Percentiles rank a stretch among this genome's conserved stretches.
phyloP scores from a whole-genome alignment of 495 filamentous ascomycete species.

The Neurospora sp. region DNA sequence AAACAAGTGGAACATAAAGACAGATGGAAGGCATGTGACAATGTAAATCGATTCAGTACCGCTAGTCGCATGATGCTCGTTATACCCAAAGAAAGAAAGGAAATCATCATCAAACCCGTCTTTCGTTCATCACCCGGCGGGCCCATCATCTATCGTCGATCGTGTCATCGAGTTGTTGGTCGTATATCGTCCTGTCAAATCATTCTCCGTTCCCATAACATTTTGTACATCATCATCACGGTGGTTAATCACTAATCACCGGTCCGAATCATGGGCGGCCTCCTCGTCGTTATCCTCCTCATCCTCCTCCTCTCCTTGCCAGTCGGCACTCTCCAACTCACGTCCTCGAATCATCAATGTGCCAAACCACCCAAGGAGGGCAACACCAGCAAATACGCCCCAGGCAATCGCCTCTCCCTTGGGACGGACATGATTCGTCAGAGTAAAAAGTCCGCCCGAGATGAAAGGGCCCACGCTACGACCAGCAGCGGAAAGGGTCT shows the following conservation, averaged over 20 bases:
- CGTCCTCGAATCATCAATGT: constrained; percentile 62
- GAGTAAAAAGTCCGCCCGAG: constrained; percentile 72
- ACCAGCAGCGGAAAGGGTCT: constrained; percentile 86
- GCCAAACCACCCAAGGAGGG: constrained; percentile 65
- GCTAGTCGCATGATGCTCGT: not conserved
- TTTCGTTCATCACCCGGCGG: not conserved
- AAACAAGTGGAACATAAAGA: not conserved
- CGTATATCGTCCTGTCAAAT: not conserved
- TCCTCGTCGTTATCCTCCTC: constrained; percentile 10
- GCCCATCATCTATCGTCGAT: not conserved
- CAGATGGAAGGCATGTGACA: not conserved
- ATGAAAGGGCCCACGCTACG: constrained; percentile 83
- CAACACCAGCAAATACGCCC: constrained; percentile 69
- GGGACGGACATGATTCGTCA: constrained; percentile 53
- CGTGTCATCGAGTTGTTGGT: not conserved
- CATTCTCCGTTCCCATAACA: not conserved
- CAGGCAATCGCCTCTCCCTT: constrained; percentile 83
- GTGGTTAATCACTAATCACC: not conserved
- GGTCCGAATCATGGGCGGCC: not conserved
- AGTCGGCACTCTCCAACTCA: constrained; percentile 45
- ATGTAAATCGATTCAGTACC: not conserved
- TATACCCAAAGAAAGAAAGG: not conserved
- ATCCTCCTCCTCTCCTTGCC: constrained; percentile 21
- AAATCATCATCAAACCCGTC: not conserved
- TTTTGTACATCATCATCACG: not conserved